Evolutionary conservation across 805 yeast genomes (phyloP).

Genomic region (Metschnikowia santaceciliae): DNA sequence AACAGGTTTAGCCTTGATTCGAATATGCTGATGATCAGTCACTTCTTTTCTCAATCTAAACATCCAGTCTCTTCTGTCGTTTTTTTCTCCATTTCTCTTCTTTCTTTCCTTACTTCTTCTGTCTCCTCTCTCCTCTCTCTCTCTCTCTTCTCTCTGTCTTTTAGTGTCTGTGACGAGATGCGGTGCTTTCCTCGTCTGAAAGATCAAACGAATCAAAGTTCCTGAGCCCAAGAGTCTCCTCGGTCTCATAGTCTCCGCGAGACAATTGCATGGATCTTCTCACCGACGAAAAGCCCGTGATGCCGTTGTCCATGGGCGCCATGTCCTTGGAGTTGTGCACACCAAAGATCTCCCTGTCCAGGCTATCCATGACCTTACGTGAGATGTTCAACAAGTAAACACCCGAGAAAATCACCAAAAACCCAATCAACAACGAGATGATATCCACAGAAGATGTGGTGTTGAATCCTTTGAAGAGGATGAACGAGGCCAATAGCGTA

Average conservation of each 20-base stretch:
- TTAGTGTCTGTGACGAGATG: slow-evolving; percentile 15
- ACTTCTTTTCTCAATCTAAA: too few species aligned
- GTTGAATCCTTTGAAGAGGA: slow-evolving; percentile 82
- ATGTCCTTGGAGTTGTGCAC: slow-evolving; percentile 50
- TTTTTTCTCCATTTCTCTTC: too few species aligned
- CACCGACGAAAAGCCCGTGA: slow-evolving; percentile 66
- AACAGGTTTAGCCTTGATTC: too few species aligned
- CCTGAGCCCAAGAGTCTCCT: slow-evolving; percentile 52
- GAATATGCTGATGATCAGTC: too few species aligned
- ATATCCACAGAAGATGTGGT: slow-evolving; percentile 76
- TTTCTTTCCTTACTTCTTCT: too few species aligned
- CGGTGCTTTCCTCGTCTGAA: slow-evolving; percentile 35
- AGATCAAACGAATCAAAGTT: slow-evolving; percentile 60
- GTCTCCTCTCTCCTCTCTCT: background rate
- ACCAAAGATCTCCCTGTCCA: slow-evolving; percentile 51
- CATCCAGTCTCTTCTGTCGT: too few species aligned
- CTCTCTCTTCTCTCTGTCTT: background rate
- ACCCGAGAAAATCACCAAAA: slow-evolving; percentile 81
- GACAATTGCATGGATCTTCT: slow-evolving; percentile 71
- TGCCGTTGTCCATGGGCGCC: slow-evolving; percentile 77
- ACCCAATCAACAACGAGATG: slow-evolving; percentile 78
- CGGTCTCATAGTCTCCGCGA: slow-evolving; percentile 40
- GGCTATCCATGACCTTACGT: slow-evolving; percentile 56
- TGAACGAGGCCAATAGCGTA: slow-evolving; percentile 80
- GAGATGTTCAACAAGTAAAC: slow-evolving; percentile 79